phyloP scores from a whole-genome alignment of 1,284 basidiomycete species.

The Bjerkandera adusta region DNA sequence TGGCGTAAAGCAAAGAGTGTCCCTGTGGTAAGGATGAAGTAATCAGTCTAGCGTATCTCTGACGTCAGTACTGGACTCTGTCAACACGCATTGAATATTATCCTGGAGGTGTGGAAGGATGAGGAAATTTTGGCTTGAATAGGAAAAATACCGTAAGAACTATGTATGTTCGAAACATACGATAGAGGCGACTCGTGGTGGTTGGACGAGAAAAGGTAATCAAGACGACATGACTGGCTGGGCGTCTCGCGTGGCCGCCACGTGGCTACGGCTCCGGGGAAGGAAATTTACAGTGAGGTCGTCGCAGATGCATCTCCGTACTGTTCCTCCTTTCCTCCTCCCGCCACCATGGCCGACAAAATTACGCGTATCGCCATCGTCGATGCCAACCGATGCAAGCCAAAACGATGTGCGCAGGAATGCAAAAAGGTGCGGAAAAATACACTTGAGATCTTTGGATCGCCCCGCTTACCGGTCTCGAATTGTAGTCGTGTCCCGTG shows the following conservation, averaged over 20 bases:
- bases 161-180: too few species aligned
- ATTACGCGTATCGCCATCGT: constrained; percentile 96
- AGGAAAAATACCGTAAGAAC: too few species aligned
- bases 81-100: not conserved
- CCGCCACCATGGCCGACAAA: constrained; percentile 71
- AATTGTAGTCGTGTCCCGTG: constrained; percentile 85
- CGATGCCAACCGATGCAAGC: constrained; percentile 90
- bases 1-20: not conserved
- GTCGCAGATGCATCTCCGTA: too few species aligned
- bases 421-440: constrained; percentile 73
- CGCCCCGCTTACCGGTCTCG: not conserved
- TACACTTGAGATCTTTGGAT: constrained; percentile 4
- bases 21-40: not conserved
- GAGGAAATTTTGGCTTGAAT: too few species aligned
- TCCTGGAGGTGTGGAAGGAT: too few species aligned
- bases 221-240: constrained; percentile 5
- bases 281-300: constrained; percentile 8
- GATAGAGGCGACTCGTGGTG: not conserved
- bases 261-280: constrained; percentile 6
- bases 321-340: constrained; percentile 3
- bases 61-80: not conserved
- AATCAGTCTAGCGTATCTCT: not conserved
- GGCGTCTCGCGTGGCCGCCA: constrained; percentile 2
- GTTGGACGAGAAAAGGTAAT: constrained; percentile 1
- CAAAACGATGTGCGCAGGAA: constrained; percentile 89